Conservation (phyloP, 805 yeast genomes). For the Monosporozyma servazzii region DNA sequence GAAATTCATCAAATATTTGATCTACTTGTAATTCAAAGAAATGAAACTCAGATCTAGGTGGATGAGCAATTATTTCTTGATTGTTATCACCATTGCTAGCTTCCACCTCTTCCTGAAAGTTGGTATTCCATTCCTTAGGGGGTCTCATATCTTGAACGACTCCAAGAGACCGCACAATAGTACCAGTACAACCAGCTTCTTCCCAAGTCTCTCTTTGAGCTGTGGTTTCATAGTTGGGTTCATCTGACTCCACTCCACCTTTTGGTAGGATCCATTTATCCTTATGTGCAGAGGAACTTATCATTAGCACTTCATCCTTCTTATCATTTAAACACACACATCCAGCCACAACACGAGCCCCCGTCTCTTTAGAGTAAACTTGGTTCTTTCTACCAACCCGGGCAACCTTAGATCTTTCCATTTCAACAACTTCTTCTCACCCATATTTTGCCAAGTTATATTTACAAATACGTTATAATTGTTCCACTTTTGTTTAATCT, state of each 20-base stretch:
- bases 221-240: constrained; percentile 35
- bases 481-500: not conserved
- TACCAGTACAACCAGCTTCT: constrained; percentile 85
- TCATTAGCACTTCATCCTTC: constrained; percentile 59
- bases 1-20: constrained; percentile 56
- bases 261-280: constrained; percentile 86
- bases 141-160: constrained; percentile 54
- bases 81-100: constrained; percentile 12
- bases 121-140: constrained; percentile 36
- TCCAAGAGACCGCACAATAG: constrained; percentile 47
- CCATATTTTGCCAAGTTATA: not conserved
- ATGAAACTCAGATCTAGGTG: constrained; percentile 81
- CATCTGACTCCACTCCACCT: constrained; percentile 91
- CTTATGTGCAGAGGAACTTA: constrained; percentile 61
- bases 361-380: constrained; percentile 47
- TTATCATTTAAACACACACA: constrained; percentile 61
- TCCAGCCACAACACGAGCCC: constrained; percentile 90
- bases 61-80: constrained; percentile 28
- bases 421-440: not conserved
- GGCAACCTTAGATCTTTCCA: not conserved
- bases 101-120: constrained; percentile 2
- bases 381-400: constrained; percentile 53
- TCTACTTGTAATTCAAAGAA: constrained; percentile 68
- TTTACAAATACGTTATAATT: no score
- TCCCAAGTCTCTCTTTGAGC: constrained; percentile 96